phyloP scores from a whole-genome alignment of 116 monocot genomes.

The Posidonia oceanica region DNA sequence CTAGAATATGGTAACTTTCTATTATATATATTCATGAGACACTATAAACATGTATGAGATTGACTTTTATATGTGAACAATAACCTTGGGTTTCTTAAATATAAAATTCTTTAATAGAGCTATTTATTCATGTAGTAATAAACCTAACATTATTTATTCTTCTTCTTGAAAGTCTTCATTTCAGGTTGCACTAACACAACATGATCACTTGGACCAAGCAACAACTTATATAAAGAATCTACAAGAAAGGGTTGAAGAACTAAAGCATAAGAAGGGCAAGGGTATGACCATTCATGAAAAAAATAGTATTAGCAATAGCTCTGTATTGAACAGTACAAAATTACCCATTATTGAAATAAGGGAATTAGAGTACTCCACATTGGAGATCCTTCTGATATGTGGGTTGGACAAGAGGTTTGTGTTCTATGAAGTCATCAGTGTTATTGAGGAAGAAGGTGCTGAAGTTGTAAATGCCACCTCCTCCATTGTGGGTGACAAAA shows the following conservation, averaged over 20 bases:
- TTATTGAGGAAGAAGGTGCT: constrained; percentile 56
- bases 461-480: constrained; percentile 43
- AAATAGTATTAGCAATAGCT: neutral
- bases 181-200: constrained; percentile 2
- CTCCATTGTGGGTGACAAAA: constrained; percentile 33
- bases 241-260: constrained; percentile 19
- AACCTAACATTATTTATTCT: too few species aligned
- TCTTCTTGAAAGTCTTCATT: too few species aligned
- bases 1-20: too few species aligned
- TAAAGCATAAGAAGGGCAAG: constrained; percentile 22
- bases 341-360: constrained; percentile 43
- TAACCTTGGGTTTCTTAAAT: too few species aligned
- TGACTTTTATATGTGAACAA: too few species aligned
- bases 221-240: constrained; percentile 32
- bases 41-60: too few species aligned
- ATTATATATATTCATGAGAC: too few species aligned
- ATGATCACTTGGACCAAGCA: constrained; percentile 38
- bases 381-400: constrained; percentile 42
- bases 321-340: neutral
- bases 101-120: too few species aligned
- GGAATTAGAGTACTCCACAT: constrained; percentile 16
- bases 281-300: neutral
- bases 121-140: too few species aligned
- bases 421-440: constrained; percentile 19
- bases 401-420: constrained; percentile 11